A percentile compares a stretch with the other conserved stretches of the same genome.
Evolutionary conservation across 768 basidiomycete species (phyloP).

Genomic region (Termitomyces sp.): DNA sequence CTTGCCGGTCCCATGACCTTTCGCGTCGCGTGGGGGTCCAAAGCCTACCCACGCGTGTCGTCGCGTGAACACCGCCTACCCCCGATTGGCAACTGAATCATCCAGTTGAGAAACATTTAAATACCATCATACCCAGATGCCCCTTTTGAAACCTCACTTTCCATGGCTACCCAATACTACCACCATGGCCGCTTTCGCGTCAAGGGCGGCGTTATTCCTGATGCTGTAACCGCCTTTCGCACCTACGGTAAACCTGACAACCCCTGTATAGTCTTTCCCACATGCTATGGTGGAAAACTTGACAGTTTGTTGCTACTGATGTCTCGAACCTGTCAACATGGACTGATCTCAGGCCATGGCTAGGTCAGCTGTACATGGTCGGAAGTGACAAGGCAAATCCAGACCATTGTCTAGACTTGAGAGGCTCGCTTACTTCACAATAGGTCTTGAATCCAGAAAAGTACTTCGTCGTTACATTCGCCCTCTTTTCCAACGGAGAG

Average conservation of each 20-base stretch:
- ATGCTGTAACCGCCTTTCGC: conserved; percentile 53
- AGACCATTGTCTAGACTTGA: neutral
- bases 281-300: conserved; percentile 49
- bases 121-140: neutral
- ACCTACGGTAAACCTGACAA: conserved; percentile 47
- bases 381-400: conserved; percentile 41
- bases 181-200: conserved; percentile 51
- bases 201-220: conserved; percentile 46
- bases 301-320: conserved; percentile 31
- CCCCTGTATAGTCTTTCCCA: conserved; percentile 54
- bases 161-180: conserved; percentile 33
- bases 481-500: conserved; percentile 56
- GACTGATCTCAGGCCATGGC: neutral
- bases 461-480: conserved; percentile 53
- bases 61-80: neutral
- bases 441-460: conserved; percentile 46
- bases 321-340: conserved; percentile 5
- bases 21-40: neutral
- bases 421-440: neutral
- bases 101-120: neutral
- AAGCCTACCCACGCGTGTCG: neutral
- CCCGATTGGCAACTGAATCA: neutral
- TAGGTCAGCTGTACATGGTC: conserved; percentile 42
- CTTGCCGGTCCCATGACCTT: neutral
- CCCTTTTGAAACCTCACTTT: neutral